Percentiles rank a stretch among this genome's conserved stretches.
These are phyloP conservation scores for Asterochloris sp. DNA, from an alignment of 139 green algal species.

Conservation along the genomic window DNA sequence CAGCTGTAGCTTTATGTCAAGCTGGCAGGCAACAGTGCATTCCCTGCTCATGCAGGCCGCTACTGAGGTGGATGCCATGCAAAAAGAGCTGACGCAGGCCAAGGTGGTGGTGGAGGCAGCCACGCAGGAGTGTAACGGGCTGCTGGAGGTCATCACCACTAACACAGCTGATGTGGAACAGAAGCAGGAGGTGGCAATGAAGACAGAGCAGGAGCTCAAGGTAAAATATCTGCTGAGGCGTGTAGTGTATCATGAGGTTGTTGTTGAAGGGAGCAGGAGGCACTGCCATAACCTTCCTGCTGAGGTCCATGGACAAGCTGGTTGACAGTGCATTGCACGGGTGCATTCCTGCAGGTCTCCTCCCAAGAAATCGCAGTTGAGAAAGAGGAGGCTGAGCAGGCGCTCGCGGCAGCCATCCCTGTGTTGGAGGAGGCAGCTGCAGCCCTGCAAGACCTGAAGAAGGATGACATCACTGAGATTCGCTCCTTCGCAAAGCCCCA, in stretches of 20 bases:
- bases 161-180: slow-evolving; percentile 72
- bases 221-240: slow-evolving; percentile 27
- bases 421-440: slow-evolving; percentile 80
- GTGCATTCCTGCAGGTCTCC: neutral
- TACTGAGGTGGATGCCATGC: slow-evolving; percentile 78
- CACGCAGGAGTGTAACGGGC: slow-evolving; percentile 78
- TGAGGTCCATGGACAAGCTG: neutral
- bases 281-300: too few species aligned
- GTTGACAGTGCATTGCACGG: neutral
- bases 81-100: slow-evolving; percentile 74
- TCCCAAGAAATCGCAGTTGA: slow-evolving; percentile 50
- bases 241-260: too few species aligned
- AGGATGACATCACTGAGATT: slow-evolving; percentile 90
- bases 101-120: slow-evolving; percentile 78
- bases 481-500: slow-evolving; percentile 86
- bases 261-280: too few species aligned
- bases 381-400: slow-evolving; percentile 83
- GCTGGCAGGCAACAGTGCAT: neutral
- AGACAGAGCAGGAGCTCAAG: slow-evolving; percentile 77
- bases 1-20: too few species aligned
- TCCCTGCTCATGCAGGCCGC: slow-evolving; percentile 37
- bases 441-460: slow-evolving; percentile 79
- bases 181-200: slow-evolving; percentile 62
- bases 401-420: slow-evolving; percentile 80
- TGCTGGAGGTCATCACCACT: slow-evolving; percentile 72